These are phyloP conservation scores for Cyclotella sp. DNA, from an alignment of 108 stramenopile genomes.

Conservation along the genomic window DNA sequence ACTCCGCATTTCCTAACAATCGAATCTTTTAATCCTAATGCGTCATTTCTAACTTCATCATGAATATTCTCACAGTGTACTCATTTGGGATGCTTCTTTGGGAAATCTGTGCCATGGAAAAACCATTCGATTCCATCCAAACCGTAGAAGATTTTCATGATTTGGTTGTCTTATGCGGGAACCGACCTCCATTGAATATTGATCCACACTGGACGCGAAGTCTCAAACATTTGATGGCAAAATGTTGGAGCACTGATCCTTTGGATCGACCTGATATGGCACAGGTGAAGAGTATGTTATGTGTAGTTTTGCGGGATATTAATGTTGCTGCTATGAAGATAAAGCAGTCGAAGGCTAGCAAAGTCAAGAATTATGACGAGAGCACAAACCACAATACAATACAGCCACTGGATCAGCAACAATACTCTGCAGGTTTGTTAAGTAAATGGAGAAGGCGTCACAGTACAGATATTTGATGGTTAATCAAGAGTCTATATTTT, in stretches of 20 bases:
- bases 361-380: not conserved
- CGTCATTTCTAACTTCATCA: too few species aligned
- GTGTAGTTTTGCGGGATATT: conserved; percentile 11
- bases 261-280: conserved; percentile 58
- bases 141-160: conserved; percentile 32
- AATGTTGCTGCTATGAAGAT: conserved; percentile 15
- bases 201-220: conserved; percentile 69
- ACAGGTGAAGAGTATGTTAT: conserved; percentile 48
- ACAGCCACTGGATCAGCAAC: not conserved
- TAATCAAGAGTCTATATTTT: too few species aligned
- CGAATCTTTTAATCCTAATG: too few species aligned
- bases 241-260: conserved; percentile 63
- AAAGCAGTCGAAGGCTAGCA: not conserved
- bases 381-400: not conserved
- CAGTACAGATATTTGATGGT: not conserved
- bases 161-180: conserved; percentile 63
- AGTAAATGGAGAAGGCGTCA: conserved; percentile 19
- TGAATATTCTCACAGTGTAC: conserved; percentile 43
- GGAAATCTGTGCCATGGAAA: conserved; percentile 68
- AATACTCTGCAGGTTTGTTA: not conserved
- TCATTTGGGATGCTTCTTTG: conserved; percentile 75
- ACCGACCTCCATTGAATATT: conserved; percentile 62
- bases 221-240: conserved; percentile 69
- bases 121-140: conserved; percentile 64
- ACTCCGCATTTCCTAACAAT: too few species aligned